phyloP scores from a whole-genome alignment of 768 basidiomycete genomes.

The Serendipita indica region DNA sequence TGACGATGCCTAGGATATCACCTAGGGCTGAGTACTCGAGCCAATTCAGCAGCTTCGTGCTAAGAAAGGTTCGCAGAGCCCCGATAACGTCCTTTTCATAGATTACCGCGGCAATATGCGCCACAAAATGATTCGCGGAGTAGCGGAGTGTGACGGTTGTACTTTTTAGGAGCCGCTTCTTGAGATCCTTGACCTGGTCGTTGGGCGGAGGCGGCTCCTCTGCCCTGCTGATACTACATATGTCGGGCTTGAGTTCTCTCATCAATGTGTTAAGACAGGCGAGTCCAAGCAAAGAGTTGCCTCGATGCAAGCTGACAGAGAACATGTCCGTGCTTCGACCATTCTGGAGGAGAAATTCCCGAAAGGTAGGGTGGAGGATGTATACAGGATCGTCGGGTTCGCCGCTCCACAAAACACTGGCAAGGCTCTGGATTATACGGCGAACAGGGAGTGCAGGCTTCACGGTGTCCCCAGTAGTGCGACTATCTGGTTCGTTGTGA shows the following conservation, averaged over 20 bases:
- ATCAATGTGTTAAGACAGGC: not conserved
- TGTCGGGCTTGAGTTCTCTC: not conserved
- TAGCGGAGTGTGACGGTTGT: not conserved
- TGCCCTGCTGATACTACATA: not conserved
- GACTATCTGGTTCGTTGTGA: not conserved
- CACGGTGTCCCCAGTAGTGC: not conserved
- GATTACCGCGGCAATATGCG: not conserved
- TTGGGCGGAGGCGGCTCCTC: not conserved
- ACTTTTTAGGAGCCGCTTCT: not conserved
- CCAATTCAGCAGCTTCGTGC: not conserved
- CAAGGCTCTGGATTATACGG: not conserved
- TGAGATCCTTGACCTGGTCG: not conserved
- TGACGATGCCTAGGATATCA: not conserved
- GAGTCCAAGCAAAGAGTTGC: not conserved
- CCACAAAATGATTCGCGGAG: not conserved
- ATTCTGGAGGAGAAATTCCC: not conserved
- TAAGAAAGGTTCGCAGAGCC: not conserved
- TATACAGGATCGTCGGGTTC: not conserved
- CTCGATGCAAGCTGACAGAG: not conserved
- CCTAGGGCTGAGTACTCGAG: not conserved
- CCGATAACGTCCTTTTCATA: not conserved
- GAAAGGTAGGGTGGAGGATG: not conserved
- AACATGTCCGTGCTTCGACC: not conserved
- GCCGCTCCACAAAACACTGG: not conserved
- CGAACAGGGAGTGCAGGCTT: not conserved